Evolutionary conservation across 2,329 filamentous ascomycete species (phyloP).

Genomic region (Leptographium procerum): DNA sequence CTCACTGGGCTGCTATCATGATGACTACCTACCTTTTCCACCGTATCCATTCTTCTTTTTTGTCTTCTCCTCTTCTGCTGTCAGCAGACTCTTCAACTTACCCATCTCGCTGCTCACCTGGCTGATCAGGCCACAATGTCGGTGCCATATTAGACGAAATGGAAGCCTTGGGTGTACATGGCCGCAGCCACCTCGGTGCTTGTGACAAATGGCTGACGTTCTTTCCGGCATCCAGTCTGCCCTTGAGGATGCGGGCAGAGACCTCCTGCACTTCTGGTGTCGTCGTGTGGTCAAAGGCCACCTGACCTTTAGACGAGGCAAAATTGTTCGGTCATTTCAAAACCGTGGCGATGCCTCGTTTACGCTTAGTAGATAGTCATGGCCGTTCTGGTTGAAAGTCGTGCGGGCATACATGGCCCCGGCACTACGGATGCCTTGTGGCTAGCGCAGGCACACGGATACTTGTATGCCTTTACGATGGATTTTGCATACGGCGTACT

Average conservation of each 20-base stretch:
- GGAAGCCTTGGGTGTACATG: conserved; percentile 19
- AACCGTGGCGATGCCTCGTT: conserved; percentile 35
- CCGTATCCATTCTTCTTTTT: no score
- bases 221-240: conserved; percentile 19
- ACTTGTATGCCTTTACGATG: conserved; percentile 36
- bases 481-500: conserved; percentile 17
- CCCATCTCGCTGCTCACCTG: conserved; percentile 24
- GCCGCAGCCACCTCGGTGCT: conserved; percentile 18
- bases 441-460: conserved; percentile 33
- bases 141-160: conserved; percentile 25
- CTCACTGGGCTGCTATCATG: no score
- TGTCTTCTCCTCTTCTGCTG: no score
- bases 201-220: conserved; percentile 22
- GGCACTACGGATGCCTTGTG: conserved; percentile 15
- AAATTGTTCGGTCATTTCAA: conserved; percentile 36
- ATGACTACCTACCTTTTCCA: no score
- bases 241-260: conserved; percentile 15
- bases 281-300: conserved; percentile 18
- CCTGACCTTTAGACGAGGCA: conserved; percentile 29
- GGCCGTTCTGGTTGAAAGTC: conserved; percentile 20
- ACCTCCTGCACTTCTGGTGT: conserved; percentile 21
- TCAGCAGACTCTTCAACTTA: conserved; percentile 13
- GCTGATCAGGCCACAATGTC: conserved; percentile 24
- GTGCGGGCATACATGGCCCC: conserved; percentile 20
- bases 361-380: conserved; percentile 36